These are phyloP conservation scores for Cyclotella kingstonii DNA, from an alignment of 108 stramenopile species.

Conservation along the genomic window DNA sequence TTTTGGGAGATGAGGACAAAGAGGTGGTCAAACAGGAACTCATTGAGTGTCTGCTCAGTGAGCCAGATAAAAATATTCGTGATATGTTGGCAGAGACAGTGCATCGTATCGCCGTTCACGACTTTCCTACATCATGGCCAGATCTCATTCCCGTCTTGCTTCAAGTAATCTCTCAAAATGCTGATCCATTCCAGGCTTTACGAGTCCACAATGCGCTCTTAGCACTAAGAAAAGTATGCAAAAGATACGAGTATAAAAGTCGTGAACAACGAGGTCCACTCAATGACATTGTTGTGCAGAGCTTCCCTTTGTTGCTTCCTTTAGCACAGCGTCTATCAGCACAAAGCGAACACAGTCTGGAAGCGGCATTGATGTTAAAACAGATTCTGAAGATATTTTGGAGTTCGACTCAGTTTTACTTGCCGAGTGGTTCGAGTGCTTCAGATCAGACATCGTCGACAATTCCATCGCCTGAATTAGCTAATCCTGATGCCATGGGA, in stretches of 20 bases:
- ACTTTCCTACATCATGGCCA: constrained; percentile 93
- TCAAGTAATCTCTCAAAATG: constrained; percentile 63
- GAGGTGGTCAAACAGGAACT: constrained; percentile 57
- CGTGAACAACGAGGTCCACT: constrained; percentile 88
- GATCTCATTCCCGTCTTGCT: constrained; percentile 82
- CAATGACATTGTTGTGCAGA: constrained; percentile 80
- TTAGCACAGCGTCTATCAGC: constrained; percentile 65
- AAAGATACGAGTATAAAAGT: constrained; percentile 96
- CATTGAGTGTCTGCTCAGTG: constrained; percentile 76
- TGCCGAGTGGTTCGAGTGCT: constrained; percentile 68
- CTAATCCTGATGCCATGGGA: constrained; percentile 76
- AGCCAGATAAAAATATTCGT: constrained; percentile 85
- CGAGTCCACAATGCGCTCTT: constrained; percentile 92
- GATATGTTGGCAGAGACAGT: constrained; percentile 92
- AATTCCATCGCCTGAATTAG: constrained; percentile 46
- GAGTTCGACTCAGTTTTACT: constrained; percentile 93
- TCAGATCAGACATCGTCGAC: constrained; percentile 50
- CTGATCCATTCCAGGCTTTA: constrained; percentile 62
- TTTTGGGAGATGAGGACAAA: constrained; percentile 77
- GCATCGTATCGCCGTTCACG: constrained; percentile 86
- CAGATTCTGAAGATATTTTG: constrained; percentile 97
- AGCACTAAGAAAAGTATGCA: constrained; percentile 93
- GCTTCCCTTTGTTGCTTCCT: constrained; percentile 84
- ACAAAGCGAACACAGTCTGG: constrained; percentile 71
- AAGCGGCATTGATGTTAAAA: constrained; percentile 91